Evolutionary conservation across 768 basidiomycete species (phyloP).

Genomic region (Suillus plorans): DNA sequence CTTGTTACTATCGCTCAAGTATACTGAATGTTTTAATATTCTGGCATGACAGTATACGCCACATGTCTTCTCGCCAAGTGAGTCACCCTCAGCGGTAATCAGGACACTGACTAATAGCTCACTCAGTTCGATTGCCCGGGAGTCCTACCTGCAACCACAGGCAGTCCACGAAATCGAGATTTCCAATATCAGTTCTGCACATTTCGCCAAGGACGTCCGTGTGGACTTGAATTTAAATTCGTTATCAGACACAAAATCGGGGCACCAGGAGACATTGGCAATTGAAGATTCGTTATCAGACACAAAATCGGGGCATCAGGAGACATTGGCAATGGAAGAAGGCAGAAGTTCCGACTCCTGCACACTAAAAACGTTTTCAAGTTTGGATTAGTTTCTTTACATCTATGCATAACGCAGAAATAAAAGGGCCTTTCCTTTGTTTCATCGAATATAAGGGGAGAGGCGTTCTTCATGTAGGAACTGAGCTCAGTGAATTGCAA

Average conservation of each 20-base stretch:
- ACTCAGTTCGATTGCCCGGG: slow-evolving; percentile 25
- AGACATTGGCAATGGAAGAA: not conserved
- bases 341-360: no score
- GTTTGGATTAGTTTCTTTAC: not conserved
- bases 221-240: not conserved
- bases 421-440: not conserved
- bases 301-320: not conserved
- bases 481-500: not conserved
- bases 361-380: no score
- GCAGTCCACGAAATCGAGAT: not conserved
- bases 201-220: not conserved
- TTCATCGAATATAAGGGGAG: not conserved
- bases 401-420: not conserved
- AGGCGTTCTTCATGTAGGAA: not conserved
- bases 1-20: not conserved
- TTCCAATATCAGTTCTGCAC: not conserved
- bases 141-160: slow-evolving; percentile 23
- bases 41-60: slow-evolving; percentile 22
- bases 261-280: not conserved
- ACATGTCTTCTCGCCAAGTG: slow-evolving; percentile 30
- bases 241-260: not conserved
- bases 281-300: not conserved
- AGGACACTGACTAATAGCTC: not conserved
- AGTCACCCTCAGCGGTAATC: not conserved
- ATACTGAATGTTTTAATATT: not conserved